Base-by-base conservation (phyloP, 139 green algal genomes). In the Ettlia oleoabundans region DNA sequence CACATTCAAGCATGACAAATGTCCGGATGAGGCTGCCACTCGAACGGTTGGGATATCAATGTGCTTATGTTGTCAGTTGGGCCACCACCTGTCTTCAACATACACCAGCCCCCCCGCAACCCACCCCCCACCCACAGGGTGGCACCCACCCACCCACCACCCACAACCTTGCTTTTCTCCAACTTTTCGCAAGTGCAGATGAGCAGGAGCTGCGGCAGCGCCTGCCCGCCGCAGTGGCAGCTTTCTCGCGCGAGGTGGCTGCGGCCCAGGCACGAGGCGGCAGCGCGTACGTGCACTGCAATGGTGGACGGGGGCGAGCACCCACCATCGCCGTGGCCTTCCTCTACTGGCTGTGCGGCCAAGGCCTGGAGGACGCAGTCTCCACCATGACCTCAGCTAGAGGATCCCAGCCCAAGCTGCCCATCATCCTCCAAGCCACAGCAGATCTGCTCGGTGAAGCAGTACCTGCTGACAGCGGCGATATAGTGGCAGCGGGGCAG, bases 231-330 rank as follows among this genome's bases (percentile, higher is more conserved):
- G 65, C 65, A 2, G 65, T 72, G 65, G 65, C 65, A 4, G 65
- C 65, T 37, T 72, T 72, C 51, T 35, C 35, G 4, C 1, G 35
- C 35, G 65, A 51, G 65, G 37, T 72, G 35, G 35, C 33, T 1
- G 35, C 65, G 2, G 65, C 65, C 4, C n/a, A n/a, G n/a, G 65
- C 65, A 13, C 28, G 35, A 4, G 65, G 65, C 37, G 65, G 65
- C 65, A 30, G 19, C 1, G 37, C 35, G n/a, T 72, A 72, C n/a
- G 65, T 52, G 65, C 65, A 72, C 65, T 72, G 65, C 65, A 72
- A 72, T 37, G 65, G 65, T 37, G 65, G 65, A 35, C 65, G 65
- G 15, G 65, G 65, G 6, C 65, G 65, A 1, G 65, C 65, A 5
- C 65, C 65, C 65, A 72, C 65, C 35, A 72, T 72, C 10, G 35